These are phyloP conservation scores for Gossypium raimondii DNA, from an alignment of 345 rosid species.

Conservation along the genomic window DNA sequence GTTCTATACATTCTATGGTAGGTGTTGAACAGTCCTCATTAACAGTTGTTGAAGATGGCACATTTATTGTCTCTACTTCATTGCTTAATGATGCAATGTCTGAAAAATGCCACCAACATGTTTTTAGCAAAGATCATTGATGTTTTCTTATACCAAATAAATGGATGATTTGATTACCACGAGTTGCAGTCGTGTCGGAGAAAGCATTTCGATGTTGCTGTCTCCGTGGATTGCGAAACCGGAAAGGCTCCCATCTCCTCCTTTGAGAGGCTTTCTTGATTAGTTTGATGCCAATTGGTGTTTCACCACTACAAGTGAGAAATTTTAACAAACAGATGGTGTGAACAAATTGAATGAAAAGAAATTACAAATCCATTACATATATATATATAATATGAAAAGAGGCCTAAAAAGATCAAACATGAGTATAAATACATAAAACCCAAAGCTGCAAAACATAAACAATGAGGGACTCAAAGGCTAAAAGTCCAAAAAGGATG, in stretches of 20 bases:
- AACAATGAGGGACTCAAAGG: not conserved
- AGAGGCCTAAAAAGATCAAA: not conserved
- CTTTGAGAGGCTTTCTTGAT: not conserved
- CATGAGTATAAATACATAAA: not conserved
- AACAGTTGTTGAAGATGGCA: not conserved
- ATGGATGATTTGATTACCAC: not conserved
- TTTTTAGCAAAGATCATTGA: not conserved
- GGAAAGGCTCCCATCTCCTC: slow-evolving; percentile 7
- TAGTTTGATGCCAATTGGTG: not conserved
- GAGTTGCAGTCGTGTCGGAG: not conserved
- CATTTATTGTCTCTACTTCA: not conserved
- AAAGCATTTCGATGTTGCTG: not conserved
- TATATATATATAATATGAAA: not conserved
- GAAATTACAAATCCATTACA: not conserved
- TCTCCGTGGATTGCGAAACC: not conserved
- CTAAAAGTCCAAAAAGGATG: not conserved
- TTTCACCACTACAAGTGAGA: not conserved
- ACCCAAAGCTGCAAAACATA: not conserved
- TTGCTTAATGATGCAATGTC: not conserved
- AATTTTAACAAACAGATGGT: not conserved
- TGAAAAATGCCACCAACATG: not conserved
- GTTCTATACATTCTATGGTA: not conserved
- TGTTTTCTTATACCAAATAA: not conserved
- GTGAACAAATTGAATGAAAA: not conserved
- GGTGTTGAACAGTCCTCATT: slow-evolving; percentile 33